Evolutionary conservation across 2,329 filamentous ascomycete genomes (phyloP).

Genomic region (Cercospora beticola): DNA sequence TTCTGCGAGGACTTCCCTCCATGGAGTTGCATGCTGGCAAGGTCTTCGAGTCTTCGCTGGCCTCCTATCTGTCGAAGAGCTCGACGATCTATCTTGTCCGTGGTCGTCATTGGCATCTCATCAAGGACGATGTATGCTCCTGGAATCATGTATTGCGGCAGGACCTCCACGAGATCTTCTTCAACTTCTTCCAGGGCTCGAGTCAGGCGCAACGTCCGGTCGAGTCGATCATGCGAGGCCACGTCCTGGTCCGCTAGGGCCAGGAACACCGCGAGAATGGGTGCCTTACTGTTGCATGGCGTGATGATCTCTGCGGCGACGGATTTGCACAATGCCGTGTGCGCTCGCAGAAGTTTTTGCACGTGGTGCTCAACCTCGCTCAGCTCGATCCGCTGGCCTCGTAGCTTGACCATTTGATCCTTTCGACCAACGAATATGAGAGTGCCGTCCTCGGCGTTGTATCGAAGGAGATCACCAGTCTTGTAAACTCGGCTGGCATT

Average conservation of each 20-base stretch:
- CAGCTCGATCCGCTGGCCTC: slow-evolving; percentile 74
- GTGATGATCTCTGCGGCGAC: slow-evolving; percentile 7
- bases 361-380: slow-evolving; percentile 61
- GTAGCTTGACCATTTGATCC: slow-evolving; percentile 75
- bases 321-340: background rate
- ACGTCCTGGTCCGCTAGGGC: background rate
- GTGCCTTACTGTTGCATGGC: background rate
- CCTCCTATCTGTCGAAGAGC: slow-evolving; percentile 49
- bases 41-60: slow-evolving; percentile 45
- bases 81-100: slow-evolving; percentile 67
- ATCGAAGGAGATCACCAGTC: slow-evolving; percentile 60
- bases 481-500: background rate
- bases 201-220: background rate
- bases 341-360: background rate
- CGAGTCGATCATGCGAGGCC: background rate
- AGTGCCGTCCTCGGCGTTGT: slow-evolving; percentile 51
- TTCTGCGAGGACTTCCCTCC: slow-evolving; percentile 29
- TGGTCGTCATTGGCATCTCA: slow-evolving; percentile 65
- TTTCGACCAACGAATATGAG: slow-evolving; percentile 58
- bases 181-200: slow-evolving; percentile 44
- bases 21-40: slow-evolving; percentile 31
- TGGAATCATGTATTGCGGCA: slow-evolving; percentile 76
- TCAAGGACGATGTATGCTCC: slow-evolving; percentile 66
- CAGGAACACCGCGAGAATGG: background rate
- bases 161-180: slow-evolving; percentile 48